phyloP scores from a whole-genome alignment of 352 stramenopile genomes.

The Globisporangium camurandrum region DNA sequence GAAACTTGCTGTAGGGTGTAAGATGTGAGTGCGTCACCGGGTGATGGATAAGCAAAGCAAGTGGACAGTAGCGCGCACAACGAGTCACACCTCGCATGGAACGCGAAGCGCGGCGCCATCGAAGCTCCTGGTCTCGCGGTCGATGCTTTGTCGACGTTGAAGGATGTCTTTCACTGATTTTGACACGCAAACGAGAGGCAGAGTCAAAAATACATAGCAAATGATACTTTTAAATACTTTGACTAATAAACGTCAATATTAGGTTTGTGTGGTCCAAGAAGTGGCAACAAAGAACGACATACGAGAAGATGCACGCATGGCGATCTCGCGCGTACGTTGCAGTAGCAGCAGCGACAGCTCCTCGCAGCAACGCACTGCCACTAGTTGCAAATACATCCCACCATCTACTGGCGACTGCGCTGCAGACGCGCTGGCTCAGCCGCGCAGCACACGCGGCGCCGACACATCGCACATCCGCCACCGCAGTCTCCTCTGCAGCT shows the following conservation, averaged over 20 bases:
- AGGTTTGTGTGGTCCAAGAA: too few relatives aligned
- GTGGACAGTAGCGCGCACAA: not conserved
- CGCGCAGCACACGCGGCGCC: constrained; percentile 5
- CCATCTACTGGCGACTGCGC: too few relatives aligned
- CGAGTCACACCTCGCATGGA: constrained; percentile 29
- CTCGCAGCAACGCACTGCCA: not conserved
- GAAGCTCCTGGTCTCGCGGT: constrained; percentile 1
- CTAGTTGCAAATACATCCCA: too few relatives aligned
- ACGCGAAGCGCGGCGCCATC: constrained; percentile 44
- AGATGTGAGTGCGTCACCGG: not conserved
- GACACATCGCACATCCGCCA: not conserved
- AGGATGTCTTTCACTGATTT: too few relatives aligned
- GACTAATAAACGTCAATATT: too few relatives aligned
- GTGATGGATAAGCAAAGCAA: not conserved
- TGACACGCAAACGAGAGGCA: too few relatives aligned
- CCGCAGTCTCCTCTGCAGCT: not conserved
- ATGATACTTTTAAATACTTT: too few relatives aligned
- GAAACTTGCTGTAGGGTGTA: constrained; percentile 52
- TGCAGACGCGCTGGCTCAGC: constrained; percentile 10
- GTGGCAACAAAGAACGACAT: too few relatives aligned
- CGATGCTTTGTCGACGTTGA: too few relatives aligned
- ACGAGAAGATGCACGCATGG: too few relatives aligned
- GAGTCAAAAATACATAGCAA: too few relatives aligned
- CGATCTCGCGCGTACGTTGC: too few relatives aligned
- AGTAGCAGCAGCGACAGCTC: not conserved